A percentile compares a stretch with the other conserved stretches of the same genome.
phyloP scores from a whole-genome alignment of 805 yeast species.

The Zygosaccharomyces kombuchaensis region DNA sequence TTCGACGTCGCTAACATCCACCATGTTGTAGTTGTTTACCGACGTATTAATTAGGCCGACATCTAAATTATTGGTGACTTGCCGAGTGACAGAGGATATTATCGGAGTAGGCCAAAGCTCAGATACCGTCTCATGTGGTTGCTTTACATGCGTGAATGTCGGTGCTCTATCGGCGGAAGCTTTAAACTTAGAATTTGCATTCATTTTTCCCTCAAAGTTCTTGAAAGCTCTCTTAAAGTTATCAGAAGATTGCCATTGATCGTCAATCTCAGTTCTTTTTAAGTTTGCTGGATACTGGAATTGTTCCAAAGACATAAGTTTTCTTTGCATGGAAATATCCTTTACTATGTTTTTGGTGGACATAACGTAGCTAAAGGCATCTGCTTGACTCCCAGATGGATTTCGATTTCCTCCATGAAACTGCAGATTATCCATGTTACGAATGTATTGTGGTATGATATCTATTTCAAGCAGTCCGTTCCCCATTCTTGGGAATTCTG shows the following conservation, averaged over 20 bases:
- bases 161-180: constrained; percentile 23
- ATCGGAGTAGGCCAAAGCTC: constrained; percentile 30
- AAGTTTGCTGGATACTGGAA: constrained; percentile 29
- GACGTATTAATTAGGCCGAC: constrained; percentile 7
- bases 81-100: background rate
- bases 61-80: background rate
- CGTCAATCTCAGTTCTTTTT: constrained; percentile 22
- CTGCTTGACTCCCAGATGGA: constrained; percentile 38
- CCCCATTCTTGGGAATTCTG: constrained; percentile 48
- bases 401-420: constrained; percentile 49
- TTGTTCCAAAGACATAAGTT: constrained; percentile 35
- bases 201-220: constrained; percentile 24
- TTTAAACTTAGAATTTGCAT: constrained; percentile 13
- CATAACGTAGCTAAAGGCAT: constrained; percentile 29
- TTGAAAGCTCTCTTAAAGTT: constrained; percentile 36
- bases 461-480: constrained; percentile 70
- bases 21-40: constrained; percentile 6
- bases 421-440: constrained; percentile 46
- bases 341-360: constrained; percentile 55
- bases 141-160: constrained; percentile 26
- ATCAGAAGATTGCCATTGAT: constrained; percentile 42
- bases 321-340: constrained; percentile 53
- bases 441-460: constrained; percentile 52
- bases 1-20: constrained; percentile 11
- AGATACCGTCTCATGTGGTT: constrained; percentile 32